Evolutionary conservation across 768 basidiomycete species (phyloP), one percentile per base, ranked within the genome.

Genomic region (Boletus sp.): DNA sequence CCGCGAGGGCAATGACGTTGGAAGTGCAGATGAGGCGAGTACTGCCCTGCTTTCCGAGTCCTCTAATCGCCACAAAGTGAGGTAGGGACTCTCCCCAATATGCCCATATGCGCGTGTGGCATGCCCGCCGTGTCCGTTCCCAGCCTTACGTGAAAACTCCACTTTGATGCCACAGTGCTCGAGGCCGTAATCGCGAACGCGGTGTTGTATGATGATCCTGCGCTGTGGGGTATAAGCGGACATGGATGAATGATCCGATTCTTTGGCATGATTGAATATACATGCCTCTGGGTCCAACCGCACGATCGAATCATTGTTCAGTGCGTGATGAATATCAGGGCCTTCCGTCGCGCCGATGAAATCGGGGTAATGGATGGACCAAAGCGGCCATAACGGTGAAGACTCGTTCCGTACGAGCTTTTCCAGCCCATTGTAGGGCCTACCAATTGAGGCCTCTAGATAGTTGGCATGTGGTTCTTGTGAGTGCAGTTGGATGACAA

Each of bases 301-400:
- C 25, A 64, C 64, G 27, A 66, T 42, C 4, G 64, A 66, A 52
- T 50, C 52, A 32, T 65, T 64, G 9, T 10, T 32, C n/a, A 67
- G 51, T 10, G 39, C 41, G 10, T 51, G 58, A 30, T 58, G 40
- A 33, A 66, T 13, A 17, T 46, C 9, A 5, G 39, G 3, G 4
- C 39, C 57, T 15, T 60, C 60, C 7, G 56, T 60, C 2, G 56
- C 46, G 19, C 54, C 62, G 6, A 64, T 14, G 37, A 68, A 66
- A 50, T 68, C 63, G 4, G 60, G 60, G n/a, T 59, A 50, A 51
- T 56, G 56, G 13, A 14, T 62, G n/a, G 63, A 60, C 5, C 54
- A 54, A 34, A 66, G 56, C 6, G 65, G 65, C 66, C 65, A 66
- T 15, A 50, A 65, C 15, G 63, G 64, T 5, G 65, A 68, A n/a